Evolutionary conservation across 2,329 filamentous ascomycete species (phyloP), one percentile per base, ranked within the genome.

Genomic region (Aspergillus pseudoglaucus): DNA sequence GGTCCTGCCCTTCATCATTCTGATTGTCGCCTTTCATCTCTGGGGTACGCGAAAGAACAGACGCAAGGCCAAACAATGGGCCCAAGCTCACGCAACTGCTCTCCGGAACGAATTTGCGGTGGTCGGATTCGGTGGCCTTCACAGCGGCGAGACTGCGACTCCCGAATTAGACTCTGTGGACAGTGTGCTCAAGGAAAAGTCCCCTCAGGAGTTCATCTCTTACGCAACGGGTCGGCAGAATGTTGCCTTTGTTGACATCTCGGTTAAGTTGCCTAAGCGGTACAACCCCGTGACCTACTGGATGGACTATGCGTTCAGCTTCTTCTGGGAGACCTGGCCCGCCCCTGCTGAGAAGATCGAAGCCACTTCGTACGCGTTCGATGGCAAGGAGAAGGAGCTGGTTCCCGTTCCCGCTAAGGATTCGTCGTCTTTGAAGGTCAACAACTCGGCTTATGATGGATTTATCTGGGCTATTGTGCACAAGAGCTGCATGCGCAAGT

Each of bases 381-480:
- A 98, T 65, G 93, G 93, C 60, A 88, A 86, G 69, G 93, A 98
- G 76, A 79, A 80, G 56, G 77, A 86, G 51, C 82, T 90, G 23
- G 84, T 94, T 1, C 88, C 86, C 6, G 73, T 78, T 15, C 61
- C 78, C 5, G 82, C 81, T 37, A 75, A 80, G 59, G 73, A 70
- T 84, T 82, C 78, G 83, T 83, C 74, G 71, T 73, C 49, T 20
- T 39, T 68, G 33, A 71, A 71, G 65, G 71, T 61, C 56, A 72
- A 62, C 51, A 82, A 77, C 67, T 84, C 81, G 49, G 72, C 72
- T 35, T 97, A 85, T 62, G 93, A 97, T 66, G 84, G 84, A 40
- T 98, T 97, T 62, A 91, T 98, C 55, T 97, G 87, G 81, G 91
- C 90, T 44, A 71, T 98, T 57, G 90, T 97, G 53, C 89, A 97